Conservation (phyloP, 2,329 filamentous ascomycete genomes). For the Amylocarpus encephaloides region DNA sequence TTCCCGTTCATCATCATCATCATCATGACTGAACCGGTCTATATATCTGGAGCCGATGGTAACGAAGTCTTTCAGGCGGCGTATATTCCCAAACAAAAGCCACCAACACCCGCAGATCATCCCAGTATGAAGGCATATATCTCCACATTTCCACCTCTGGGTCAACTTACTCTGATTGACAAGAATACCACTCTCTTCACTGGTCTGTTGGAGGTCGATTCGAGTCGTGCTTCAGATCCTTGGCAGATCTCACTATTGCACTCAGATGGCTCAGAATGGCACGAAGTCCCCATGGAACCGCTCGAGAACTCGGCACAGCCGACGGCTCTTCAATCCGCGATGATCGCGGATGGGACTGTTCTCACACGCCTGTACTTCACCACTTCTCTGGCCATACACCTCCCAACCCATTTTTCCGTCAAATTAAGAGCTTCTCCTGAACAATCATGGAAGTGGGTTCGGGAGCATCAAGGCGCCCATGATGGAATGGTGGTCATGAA, state of each 20-base stretch:
- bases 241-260: slow-evolving; percentile 78
- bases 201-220: slow-evolving; percentile 62
- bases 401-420: slow-evolving; percentile 58
- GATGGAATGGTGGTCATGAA: slow-evolving; percentile 59
- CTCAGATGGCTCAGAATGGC: slow-evolving; percentile 47
- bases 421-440: slow-evolving; percentile 53
- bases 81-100: slow-evolving; percentile 31
- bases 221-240: slow-evolving; percentile 43
- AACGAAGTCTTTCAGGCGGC: slow-evolving; percentile 30
- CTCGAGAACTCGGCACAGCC: slow-evolving; percentile 33
- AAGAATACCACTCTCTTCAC: slow-evolving; percentile 50
- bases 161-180: slow-evolving; percentile 61
- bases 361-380: slow-evolving; percentile 48
- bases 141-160: slow-evolving; percentile 64
- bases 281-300: slow-evolving; percentile 43
- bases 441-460: slow-evolving; percentile 63
- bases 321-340: slow-evolving; percentile 43
- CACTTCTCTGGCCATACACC: slow-evolving; percentile 41
- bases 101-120: slow-evolving; percentile 31
- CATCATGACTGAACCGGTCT: slow-evolving; percentile 16
- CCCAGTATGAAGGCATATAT: slow-evolving; percentile 46
- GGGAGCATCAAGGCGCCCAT: slow-evolving; percentile 53
- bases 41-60: slow-evolving; percentile 26
- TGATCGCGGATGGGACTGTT: slow-evolving; percentile 24
- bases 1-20: slow-evolving; percentile 4